Evolutionary conservation across 768 basidiomycete species (phyloP).

Genomic region (Pisolithus albus): DNA sequence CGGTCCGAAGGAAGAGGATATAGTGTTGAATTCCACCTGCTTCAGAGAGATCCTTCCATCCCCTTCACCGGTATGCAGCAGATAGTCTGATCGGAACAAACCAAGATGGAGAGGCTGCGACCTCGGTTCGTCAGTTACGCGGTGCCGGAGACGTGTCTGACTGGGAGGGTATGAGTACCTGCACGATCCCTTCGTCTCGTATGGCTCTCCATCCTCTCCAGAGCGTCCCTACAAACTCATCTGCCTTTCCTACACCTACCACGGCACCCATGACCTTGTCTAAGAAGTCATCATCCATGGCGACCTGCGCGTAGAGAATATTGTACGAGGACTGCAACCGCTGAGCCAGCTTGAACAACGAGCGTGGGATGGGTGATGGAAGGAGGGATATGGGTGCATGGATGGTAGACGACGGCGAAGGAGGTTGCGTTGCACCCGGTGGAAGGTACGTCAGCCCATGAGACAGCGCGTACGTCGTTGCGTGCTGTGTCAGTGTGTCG

Average conservation of each 20-base stretch:
- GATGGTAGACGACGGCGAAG: slow-evolving; percentile 64
- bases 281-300: slow-evolving; percentile 72
- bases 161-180: slow-evolving; percentile 32
- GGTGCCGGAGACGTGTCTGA: neutral
- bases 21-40: slow-evolving; percentile 98
- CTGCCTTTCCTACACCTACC: slow-evolving; percentile 70
- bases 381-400: slow-evolving; percentile 88
- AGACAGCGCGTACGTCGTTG: slow-evolving; percentile 78
- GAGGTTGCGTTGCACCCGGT: slow-evolving; percentile 35
- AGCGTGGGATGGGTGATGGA: slow-evolving; percentile 79
- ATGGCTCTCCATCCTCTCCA: slow-evolving; percentile 84
- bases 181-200: slow-evolving; percentile 53
- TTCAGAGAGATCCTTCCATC: slow-evolving; percentile 46
- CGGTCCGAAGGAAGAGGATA: slow-evolving; percentile 84
- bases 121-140: slow-evolving; percentile 4
- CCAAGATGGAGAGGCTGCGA: slow-evolving; percentile 76
- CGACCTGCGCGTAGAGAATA: slow-evolving; percentile 75
- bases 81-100: slow-evolving; percentile 91
- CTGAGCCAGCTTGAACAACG: slow-evolving; percentile 58
- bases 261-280: slow-evolving; percentile 80
- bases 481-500: slow-evolving; percentile 51
- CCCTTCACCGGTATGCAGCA: slow-evolving; percentile 55
- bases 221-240: slow-evolving; percentile 77
- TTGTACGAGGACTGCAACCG: slow-evolving; percentile 76
- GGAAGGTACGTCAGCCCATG: slow-evolving; percentile 84